Evolutionary conservation across 164 flowering plant species (phyloP).

Genomic region (Stephania yunnanensis): DNA sequence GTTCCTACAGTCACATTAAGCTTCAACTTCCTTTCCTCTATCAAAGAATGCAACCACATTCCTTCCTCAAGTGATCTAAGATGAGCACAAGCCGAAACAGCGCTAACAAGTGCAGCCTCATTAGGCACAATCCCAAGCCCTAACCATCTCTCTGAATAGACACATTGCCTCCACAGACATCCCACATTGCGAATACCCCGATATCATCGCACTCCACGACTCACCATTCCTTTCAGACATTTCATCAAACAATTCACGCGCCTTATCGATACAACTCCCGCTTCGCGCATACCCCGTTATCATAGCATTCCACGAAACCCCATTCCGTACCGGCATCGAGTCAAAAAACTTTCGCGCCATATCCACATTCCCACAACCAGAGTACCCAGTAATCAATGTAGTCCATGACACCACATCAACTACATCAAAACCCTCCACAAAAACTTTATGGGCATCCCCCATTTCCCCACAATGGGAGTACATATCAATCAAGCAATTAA

Average conservation of each 20-base stretch:
- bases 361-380: conserved; percentile 14
- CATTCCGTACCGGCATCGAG: conserved; percentile 25
- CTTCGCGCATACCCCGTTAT: conserved; percentile 22
- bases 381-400: conserved; percentile 23
- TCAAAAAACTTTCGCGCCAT: conserved; percentile 22
- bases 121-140: conserved; percentile 17
- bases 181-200: conserved; percentile 26
- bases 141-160: conserved; percentile 21
- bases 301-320: conserved; percentile 32
- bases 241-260: conserved; percentile 20
- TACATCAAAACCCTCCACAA: conserved; percentile 11
- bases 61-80: conserved; percentile 28
- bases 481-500: conserved; percentile 20
- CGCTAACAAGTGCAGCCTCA: conserved; percentile 23
- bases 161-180: conserved; percentile 19
- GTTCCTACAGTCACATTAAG: conserved; percentile 22
- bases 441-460: conserved; percentile 15
- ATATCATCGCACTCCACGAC: conserved; percentile 27
- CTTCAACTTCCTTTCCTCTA: conserved; percentile 14
- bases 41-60: conserved; percentile 19
- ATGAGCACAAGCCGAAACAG: conserved; percentile 29
- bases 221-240: conserved; percentile 23
- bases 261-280: conserved; percentile 9
- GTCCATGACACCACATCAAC: conserved; percentile 34
- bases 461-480: conserved; percentile 18